Base-by-base conservation (phyloP, 164 flowering plant species). In the Sedum album region DNA sequence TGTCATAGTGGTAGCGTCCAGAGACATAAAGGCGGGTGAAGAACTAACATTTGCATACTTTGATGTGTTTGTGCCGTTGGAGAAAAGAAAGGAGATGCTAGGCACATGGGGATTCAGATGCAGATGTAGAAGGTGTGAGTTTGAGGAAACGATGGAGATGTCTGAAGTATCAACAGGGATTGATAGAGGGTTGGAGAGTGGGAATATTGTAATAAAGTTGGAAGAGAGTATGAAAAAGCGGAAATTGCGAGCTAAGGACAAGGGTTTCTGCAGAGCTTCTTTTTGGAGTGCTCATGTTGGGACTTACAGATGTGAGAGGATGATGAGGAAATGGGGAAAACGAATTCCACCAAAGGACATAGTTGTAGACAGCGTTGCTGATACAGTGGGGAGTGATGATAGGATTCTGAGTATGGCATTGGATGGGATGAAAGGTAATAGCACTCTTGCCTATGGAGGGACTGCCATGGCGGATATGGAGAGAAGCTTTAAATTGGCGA, bases 11-110 rank as follows among this genome's bases (percentile, higher is more conserved):
- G 87, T 83, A 72, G 87, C 91, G 49, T 87, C 95, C 0, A 82
- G 86, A 62, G 96, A 87, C 51, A 69, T 94, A n/a, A 89, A 84
- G 68, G 87, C 85, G 17, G 98, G 96, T 4, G 96, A 94, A 65
- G 98, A 93, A 81, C 79, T 93, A 74, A 85, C 95, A 65, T 86
- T 86, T 25, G 81, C 92, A 1, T 93, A 91, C 49, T 88, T 85
- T 41, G 90, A 91, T 44, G 86, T 82, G 62, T 82, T 89, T 46
- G 55, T 69, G 20, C 87, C 89, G 0, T 46, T 83, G 53, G 71
- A 64, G 53, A 82, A 81, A 72, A 76, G 96, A 13, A 76, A 60
- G 60, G 88, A 85, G 60, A 76, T 82, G 80, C 70, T 83, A 0
- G 73, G 69, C 65, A 67, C 77, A 26, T 94, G 98, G 97, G 95